Evolutionary conservation across 192 early-diverging fungal genomes (phyloP).

Genomic region (Dispira parvispora): DNA sequence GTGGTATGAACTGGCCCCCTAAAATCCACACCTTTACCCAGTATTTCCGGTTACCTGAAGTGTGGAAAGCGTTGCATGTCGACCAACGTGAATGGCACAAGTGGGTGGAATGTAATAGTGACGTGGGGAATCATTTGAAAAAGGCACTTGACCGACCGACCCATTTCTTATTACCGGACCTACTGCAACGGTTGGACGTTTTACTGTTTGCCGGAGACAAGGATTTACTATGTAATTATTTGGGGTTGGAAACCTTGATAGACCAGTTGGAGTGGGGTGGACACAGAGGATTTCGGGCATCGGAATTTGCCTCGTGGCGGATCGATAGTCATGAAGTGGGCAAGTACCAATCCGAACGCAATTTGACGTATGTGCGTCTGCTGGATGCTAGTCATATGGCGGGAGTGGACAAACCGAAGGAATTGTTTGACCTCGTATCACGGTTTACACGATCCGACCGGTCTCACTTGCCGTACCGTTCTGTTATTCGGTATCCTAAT

Average conservation of each 20-base stretch:
- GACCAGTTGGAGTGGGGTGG: conserved; percentile 43
- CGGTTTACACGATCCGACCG: conserved; percentile 19
- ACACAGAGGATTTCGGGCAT: conserved; percentile 24
- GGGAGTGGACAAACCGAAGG: conserved; percentile 42
- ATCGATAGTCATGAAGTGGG: conserved; percentile 28
- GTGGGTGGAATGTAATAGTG: conserved; percentile 45
- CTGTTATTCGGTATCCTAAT: not conserved
- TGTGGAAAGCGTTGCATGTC: conserved; percentile 33
- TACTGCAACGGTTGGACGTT: conserved; percentile 30
- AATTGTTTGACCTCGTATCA: conserved; percentile 40
- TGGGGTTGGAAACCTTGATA: conserved; percentile 43
- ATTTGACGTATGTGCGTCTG: conserved; percentile 40
- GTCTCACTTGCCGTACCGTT: not conserved
- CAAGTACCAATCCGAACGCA: conserved; percentile 28
- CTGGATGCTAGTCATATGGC: conserved; percentile 55
- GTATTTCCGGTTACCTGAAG: conserved; percentile 30
- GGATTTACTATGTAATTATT: conserved; percentile 57
- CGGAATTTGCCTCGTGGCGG: conserved; percentile 20
- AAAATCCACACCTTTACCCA: conserved; percentile 22
- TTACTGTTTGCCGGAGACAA: conserved; percentile 44
- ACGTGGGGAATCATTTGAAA: conserved; percentile 18
- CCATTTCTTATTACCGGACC: conserved; percentile 24
- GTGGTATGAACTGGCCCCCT: conserved; percentile 41
- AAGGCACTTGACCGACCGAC: conserved; percentile 26
- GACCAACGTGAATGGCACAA: conserved; percentile 9